Percentiles rank a stretch among this genome's conserved stretches.
These are phyloP conservation scores for Aspergillus hancockii DNA, from an alignment of 495 filamentous ascomycete species.

Conservation along the genomic window DNA sequence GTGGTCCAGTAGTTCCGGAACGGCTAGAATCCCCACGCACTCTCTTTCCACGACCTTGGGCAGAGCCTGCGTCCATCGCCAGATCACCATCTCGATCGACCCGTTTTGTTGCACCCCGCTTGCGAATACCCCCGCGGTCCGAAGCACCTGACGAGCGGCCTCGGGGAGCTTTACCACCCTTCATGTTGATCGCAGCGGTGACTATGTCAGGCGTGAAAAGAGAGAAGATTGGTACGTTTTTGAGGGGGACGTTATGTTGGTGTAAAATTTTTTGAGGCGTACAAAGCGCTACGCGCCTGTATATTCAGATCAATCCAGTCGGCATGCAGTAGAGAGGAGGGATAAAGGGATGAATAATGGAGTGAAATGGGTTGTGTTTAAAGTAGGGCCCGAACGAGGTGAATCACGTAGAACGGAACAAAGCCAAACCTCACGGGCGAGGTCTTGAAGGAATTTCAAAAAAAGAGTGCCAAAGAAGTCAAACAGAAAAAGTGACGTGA, in stretches of 20 bases:
- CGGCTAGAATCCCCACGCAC: conserved; percentile 40
- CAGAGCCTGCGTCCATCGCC: conserved; percentile 63
- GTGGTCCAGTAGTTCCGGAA: conserved; percentile 21
- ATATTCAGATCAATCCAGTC: conserved; percentile 17
- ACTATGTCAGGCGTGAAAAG: not conserved
- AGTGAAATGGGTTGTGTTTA: not conserved
- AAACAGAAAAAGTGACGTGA: conserved; percentile 33
- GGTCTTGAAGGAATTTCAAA: conserved; percentile 3
- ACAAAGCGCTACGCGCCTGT: conserved; percentile 32
- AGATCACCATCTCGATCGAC: conserved; percentile 82
- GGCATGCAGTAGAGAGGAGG: conserved; percentile 25
- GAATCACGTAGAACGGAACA: not conserved
- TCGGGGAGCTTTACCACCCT: conserved; percentile 34
- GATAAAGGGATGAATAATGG: not conserved
- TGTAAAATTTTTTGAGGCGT: conserved; percentile 14
- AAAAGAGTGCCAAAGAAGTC: conserved; percentile 6
- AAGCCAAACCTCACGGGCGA: conserved; percentile 15
- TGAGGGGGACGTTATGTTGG: not conserved
- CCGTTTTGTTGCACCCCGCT: conserved; percentile 54
- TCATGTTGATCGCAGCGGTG: conserved; percentile 30
- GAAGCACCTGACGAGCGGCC: conserved; percentile 32
- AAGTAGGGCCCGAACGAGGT: not conserved
- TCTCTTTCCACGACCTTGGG: conserved; percentile 38
- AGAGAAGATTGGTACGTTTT: conserved; percentile 4
- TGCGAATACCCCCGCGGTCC: conserved; percentile 69